These are phyloP conservation scores for Raphanus raphanistrum DNA, from an alignment of 345 rosid genomes.

Conservation along the genomic window DNA sequence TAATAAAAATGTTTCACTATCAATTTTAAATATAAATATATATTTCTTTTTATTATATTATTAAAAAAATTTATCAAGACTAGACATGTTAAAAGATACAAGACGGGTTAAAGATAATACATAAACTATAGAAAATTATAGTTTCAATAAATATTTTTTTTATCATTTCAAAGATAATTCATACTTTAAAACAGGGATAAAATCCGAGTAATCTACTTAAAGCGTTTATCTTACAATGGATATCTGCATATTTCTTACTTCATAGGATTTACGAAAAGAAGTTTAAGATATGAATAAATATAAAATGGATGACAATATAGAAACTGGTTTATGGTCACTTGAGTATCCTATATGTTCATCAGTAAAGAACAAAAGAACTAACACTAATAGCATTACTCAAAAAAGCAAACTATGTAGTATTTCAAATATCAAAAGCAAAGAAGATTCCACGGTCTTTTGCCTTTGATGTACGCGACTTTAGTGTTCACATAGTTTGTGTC, in stretches of 20 bases:
- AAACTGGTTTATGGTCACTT: background rate
- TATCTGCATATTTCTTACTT: background rate
- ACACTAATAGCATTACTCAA: slow-evolving; percentile 5
- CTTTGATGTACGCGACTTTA: slow-evolving; percentile 22
- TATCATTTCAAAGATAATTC: too few relatives aligned
- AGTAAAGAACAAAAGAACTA: slow-evolving; percentile 6
- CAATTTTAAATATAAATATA: background rate
- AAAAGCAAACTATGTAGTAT: background rate
- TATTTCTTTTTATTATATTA: background rate
- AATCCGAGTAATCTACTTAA: background rate
- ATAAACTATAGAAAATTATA: too few relatives aligned
- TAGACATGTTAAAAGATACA: background rate
- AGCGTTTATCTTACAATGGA: background rate
- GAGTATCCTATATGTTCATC: background rate
- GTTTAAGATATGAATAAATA: background rate
- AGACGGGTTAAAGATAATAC: background rate
- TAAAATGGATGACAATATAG: background rate
- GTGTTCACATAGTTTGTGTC: slow-evolving; percentile 12
- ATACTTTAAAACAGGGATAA: background rate
- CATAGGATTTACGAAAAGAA: background rate
- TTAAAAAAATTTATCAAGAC: background rate
- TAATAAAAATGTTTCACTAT: background rate
- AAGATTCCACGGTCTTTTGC: slow-evolving; percentile 24
- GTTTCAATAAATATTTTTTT: background rate
- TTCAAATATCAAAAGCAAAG: slow-evolving; percentile 12